Base-by-base conservation (phyloP, 2,329 filamentous ascomycete genomes). In the Alternaria arborescens region DNA sequence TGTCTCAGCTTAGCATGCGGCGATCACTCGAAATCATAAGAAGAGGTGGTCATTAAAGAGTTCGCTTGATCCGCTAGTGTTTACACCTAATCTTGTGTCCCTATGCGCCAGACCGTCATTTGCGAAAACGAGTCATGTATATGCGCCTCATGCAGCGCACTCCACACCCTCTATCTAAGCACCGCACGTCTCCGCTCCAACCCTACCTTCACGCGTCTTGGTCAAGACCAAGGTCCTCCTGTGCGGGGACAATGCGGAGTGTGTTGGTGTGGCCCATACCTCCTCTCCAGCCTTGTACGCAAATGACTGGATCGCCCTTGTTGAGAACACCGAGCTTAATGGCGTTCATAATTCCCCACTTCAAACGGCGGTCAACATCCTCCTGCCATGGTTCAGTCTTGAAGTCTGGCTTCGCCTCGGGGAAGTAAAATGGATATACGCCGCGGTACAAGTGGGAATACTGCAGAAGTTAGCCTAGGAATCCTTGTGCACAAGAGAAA, bases 371-470 rank as follows among this genome's bases (percentile, higher is more conserved):
- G 83, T 99, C 95, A 72, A 99, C 95, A 82, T 99, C 94, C 85
- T 98, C 93, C 85, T 99, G 95, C 95, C 95, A 99, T 83, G 96
- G 94, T 76, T 91, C 88, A 81, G 91, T 88, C 79, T 86, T 87
- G 83, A 98, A 99, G 84, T 99, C 93, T 72, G 95, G 95, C 89
- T 98, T 98, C 74, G 84, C 82, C 85, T 97, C 91, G 55, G 90
- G 88, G 87, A 97, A 98, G 76, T 91, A 86, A 91, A 99, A 99
- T 60, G 95, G 95, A 80, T 97, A 99, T 65, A 99, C 94, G 73
- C 95, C 95, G 78, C 95, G 94, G 85, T 97, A 98, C 80, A 99
- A 83, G 82, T 99, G 95, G 70, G 89, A 91, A 82, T 95, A 98
- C 82, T 85, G 66, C 14, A 18, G 40, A 51, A 36, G 44, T 73